Conservation (phyloP, 2,329 filamentous ascomycete genomes). For the Colletotrichum nymphaeae region DNA sequence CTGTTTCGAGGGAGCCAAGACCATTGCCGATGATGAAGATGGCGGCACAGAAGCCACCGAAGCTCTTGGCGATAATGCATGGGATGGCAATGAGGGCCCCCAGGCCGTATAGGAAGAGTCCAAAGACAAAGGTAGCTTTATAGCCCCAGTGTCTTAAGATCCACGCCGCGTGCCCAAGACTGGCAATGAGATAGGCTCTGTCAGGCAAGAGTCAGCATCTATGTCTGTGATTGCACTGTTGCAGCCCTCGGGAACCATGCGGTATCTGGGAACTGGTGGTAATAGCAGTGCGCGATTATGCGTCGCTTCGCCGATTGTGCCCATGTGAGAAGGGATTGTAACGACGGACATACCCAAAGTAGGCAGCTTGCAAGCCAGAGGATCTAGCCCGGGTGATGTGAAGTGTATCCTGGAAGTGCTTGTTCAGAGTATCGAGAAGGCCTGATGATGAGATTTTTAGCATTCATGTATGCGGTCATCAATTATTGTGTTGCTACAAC, state of each 20-base stretch:
- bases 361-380: constrained; percentile 58
- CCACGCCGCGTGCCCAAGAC: constrained; percentile 53
- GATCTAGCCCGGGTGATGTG: constrained; percentile 53
- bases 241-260: neutral
- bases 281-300: neutral
- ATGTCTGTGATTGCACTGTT: neutral
- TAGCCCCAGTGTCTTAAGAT: constrained; percentile 56
- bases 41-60: constrained; percentile 78
- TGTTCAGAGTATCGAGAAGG: constrained; percentile 50
- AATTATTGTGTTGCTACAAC: constrained; percentile 33
- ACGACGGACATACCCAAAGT: constrained; percentile 38
- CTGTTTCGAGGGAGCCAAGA: constrained; percentile 79
- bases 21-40: constrained; percentile 82
- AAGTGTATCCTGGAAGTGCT: constrained; percentile 60
- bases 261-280: too few species aligned
- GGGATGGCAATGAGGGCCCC: constrained; percentile 68
- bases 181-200: constrained; percentile 51
- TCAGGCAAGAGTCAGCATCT: neutral
- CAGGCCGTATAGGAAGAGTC: constrained; percentile 74
- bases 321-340: neutral
- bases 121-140: constrained; percentile 57
- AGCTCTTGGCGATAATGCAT: constrained; percentile 55
- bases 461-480: neutral
- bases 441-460: constrained; percentile 7
- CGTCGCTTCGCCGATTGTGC: neutral